Evolutionary conservation across 2,329 filamentous ascomycete genomes (phyloP).

Genomic region (Colletotrichum gloeosporioides): DNA sequence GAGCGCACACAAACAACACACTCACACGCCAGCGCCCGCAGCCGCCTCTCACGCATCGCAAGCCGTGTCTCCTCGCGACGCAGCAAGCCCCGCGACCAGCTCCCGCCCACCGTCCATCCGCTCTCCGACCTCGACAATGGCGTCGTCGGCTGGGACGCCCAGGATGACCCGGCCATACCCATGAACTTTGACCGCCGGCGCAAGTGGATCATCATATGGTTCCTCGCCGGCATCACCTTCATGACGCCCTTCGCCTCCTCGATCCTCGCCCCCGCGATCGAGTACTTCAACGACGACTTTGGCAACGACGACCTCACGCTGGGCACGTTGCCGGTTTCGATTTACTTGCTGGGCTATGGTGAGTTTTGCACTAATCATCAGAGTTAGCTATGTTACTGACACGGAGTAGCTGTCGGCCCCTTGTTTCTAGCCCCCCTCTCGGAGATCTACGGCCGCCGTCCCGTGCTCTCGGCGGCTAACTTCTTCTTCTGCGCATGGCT

Average conservation of each 20-base stretch:
- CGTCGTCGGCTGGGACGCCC: constrained; percentile 66
- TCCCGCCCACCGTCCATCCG: constrained; percentile 44
- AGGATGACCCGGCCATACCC: constrained; percentile 62
- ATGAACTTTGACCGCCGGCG: constrained; percentile 60
- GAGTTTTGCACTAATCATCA: not conserved
- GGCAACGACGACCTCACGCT: constrained; percentile 44
- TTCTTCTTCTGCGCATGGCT: constrained; percentile 66
- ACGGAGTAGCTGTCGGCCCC: constrained; percentile 52
- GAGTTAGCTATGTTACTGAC: not conserved
- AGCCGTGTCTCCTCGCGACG: constrained; percentile 28
- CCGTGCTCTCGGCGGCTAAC: constrained; percentile 62
- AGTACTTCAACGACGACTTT: constrained; percentile 50
- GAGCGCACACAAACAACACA: not conserved
- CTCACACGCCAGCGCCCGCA: constrained; percentile 26
- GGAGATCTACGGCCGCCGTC: constrained; percentile 69
- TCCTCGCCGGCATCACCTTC: constrained; percentile 66
- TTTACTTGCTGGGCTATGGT: constrained; percentile 64
- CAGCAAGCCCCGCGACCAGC: constrained; percentile 29
- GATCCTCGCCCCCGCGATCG: constrained; percentile 58
- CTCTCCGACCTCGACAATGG: constrained; percentile 55
- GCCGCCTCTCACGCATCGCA: constrained; percentile 27
- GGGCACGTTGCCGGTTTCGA: constrained; percentile 61
- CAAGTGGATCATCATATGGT: constrained; percentile 63
- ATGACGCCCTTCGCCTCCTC: constrained; percentile 71
- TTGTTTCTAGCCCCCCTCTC: constrained; percentile 62